Base-by-base conservation (phyloP, 805 yeast species). In the Saturnispora zaruensis region DNA sequence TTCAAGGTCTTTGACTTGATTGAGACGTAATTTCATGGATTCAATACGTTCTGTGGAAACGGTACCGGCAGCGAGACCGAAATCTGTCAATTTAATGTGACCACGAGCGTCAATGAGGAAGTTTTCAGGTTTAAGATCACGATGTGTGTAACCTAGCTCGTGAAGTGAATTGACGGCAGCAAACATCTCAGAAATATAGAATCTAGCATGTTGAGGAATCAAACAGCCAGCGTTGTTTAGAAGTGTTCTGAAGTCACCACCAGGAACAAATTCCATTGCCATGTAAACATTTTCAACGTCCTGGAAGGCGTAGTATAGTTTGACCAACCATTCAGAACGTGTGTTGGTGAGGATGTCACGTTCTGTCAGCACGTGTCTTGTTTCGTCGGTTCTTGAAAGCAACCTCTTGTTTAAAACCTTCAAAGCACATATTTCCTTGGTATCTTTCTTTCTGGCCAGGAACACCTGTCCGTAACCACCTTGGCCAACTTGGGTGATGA, bases 401-500 rank as follows among this genome's bases (percentile, higher is more conserved):
- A 90, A 74, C 60, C 84, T 84, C 66, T 93, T 93, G 66, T 88
- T 90, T 62, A 93, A 75, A 13, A 93, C 87, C 66, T 93, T 93
- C 59, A 93, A 73, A 2, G 99, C 99, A 68, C 96, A 91, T 44
- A 93, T 84, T 67, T 93, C 99, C 55, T 82, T 80, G 1, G 98
- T 89, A 62, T 93, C 99, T 57, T 82, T 83, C 73, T 93, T 93
- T 57, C 90, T 78, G 1, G 99, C 97, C 54, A 93, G 71, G 60
- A 87, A 93, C n/a, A 93, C 99, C 68, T 93, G 97, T 23, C 99
- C 99, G 63, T 93, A 93, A 3, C 99, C 99, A 62, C 99, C 99
- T 71, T 93, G 99, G 13, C 99, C 99, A 30, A 93, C 97, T 70
- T 93, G 99, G 1, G 99, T 93, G 57, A 93, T 84, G 73, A 91